Conservation (phyloP, 1,284 basidiomycete species). For the Hortiboletus rubellus region DNA sequence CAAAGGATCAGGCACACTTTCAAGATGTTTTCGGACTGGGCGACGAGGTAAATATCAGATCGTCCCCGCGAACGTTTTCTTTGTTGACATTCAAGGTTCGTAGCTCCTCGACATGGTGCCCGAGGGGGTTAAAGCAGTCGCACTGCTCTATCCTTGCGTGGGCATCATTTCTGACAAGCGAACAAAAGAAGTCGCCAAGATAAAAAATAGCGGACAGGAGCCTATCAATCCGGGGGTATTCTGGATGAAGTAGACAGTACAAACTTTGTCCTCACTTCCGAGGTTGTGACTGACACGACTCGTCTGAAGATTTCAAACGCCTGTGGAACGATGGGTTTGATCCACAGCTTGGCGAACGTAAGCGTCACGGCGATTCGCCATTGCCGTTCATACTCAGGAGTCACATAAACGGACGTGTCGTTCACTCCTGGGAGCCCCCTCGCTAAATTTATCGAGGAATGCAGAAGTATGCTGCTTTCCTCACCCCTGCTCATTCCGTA, state of each 20-base stretch:
- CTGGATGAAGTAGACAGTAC: constrained; percentile 79
- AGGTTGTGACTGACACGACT: constrained; percentile 6
- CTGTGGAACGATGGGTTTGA: constrained; percentile 85
- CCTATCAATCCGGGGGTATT: constrained; percentile 61
- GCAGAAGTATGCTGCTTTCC: constrained; percentile 46
- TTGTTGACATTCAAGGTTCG: background rate
- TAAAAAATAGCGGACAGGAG: constrained; percentile 50
- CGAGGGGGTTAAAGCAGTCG: constrained; percentile 73
- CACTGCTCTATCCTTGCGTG: constrained; percentile 79
- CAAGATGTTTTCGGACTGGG: constrained; percentile 85
- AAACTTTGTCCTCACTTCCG: constrained; percentile 8
- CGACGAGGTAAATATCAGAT: constrained; percentile 47
- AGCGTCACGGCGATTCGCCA: constrained; percentile 26
- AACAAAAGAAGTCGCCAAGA: constrained; percentile 56
- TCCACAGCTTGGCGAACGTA: constrained; percentile 80
- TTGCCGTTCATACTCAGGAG: constrained; percentile 2
- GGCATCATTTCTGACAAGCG: constrained; percentile 51
- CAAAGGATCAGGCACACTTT: constrained; percentile 59
- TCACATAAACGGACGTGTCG: constrained; percentile 53
- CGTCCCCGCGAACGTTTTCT: background rate
- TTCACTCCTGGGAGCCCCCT: constrained; percentile 58
- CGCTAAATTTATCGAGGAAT: constrained; percentile 61
- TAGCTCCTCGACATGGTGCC: constrained; percentile 71
- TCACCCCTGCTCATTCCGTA: background rate
- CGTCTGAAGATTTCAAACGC: constrained; percentile 74